Conservation (phyloP, 2,329 filamentous ascomycete species). For the Aspergillus versicolor region DNA sequence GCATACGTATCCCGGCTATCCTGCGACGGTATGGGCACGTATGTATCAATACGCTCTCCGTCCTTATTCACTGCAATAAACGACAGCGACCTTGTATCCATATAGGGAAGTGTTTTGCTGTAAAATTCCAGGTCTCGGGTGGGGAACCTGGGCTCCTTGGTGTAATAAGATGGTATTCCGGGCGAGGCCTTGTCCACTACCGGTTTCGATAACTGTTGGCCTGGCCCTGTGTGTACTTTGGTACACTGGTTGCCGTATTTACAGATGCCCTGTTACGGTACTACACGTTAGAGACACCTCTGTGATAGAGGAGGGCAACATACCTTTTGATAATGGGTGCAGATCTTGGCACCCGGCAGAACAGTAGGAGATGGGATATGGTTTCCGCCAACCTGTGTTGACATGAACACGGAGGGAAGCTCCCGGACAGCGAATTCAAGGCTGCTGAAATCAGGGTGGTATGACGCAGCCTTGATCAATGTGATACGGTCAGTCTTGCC, state of each 20-base stretch:
- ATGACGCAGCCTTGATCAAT: constrained; percentile 52
- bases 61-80: constrained; percentile 49
- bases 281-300: not conserved
- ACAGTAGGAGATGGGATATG: constrained; percentile 5
- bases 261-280: constrained; percentile 29
- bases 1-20: constrained; percentile 44
- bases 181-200: constrained; percentile 19
- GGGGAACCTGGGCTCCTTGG: constrained; percentile 14
- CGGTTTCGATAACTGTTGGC: constrained; percentile 23
- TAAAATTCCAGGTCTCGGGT: constrained; percentile 24
- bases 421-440: constrained; percentile 54
- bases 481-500: constrained; percentile 54
- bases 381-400: constrained; percentile 30
- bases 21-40: constrained; percentile 35
- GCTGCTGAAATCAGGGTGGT: constrained; percentile 54
- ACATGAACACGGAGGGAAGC: constrained; percentile 54
- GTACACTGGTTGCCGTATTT: constrained; percentile 31
- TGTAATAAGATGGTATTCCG: not conserved
- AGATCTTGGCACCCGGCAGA: constrained; percentile 21
- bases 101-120: constrained; percentile 18
- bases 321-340: constrained; percentile 37
- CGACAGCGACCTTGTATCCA: constrained; percentile 20
- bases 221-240: constrained; percentile 32
- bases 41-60: constrained; percentile 49
- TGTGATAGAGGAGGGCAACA: too few relatives aligned